Evolutionary conservation across 345 rosid genomes (phyloP), one percentile per base, ranked within the genome.

Genomic region (Lepidium sativum): DNA sequence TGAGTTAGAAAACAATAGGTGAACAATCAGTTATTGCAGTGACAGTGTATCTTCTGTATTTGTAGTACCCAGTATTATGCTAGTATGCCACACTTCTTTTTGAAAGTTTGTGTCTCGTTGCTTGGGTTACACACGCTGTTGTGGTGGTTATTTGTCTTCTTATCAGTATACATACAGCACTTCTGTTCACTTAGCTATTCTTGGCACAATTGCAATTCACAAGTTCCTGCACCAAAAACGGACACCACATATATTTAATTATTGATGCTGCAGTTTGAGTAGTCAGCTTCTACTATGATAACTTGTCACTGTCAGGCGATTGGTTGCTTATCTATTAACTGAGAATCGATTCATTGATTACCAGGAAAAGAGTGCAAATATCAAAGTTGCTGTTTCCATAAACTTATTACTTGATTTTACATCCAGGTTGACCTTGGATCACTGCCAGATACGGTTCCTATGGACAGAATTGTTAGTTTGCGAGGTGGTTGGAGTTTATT

Each of bases 401-500:
- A 53, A 65, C 61, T 75, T 62, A n/a, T 34, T 58, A 21, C 61
- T 68, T 65, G 69, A 76, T 38, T 69, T 32, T 53, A 43, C 58
- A 60, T 77, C 32, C 76, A 94, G 99, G 88, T 90, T 69, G 96
- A 83, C 65, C 77, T 94, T 67, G 86, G 79, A 65, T 81, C 86
- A 51, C 86, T 94, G 14, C 79, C 86, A 70, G 99, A 94, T 76
- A 94, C 99, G 48, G 99, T 94, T 54, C 99, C 99, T 48, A 81
- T 91, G 49, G 96, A 94, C 66, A 83, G 80, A 78, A 72, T 88
- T 52, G 86, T 88, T 74, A 81, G 45, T 64, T 58, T 94, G 76
- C 80, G 43, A 80, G 89, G 91, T 53, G 88, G 91, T 33, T 88
- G 92, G 99, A 88, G 87, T 78, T 54, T 82, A 61, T 80, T 88